Evolutionary conservation across 108 stramenopile genomes (phyloP).

Genomic region (Epithemia pelagica): DNA sequence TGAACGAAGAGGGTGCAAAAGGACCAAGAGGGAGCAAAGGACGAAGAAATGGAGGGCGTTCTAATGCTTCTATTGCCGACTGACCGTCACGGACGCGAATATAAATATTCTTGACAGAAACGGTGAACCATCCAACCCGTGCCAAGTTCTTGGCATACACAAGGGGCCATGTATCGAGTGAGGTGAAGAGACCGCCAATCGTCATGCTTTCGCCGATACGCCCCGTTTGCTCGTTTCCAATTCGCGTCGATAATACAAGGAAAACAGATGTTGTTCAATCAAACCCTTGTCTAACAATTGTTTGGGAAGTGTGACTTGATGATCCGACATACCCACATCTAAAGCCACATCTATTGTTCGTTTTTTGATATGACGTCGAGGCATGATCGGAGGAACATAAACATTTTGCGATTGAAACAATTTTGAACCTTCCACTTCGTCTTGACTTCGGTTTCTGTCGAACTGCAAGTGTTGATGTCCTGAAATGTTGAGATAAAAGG

Average conservation of each 20-base stretch:
- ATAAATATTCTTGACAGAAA: conserved; percentile 63
- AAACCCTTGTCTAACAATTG: conserved; percentile 63
- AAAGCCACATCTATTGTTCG: too few species aligned
- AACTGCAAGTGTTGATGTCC: too few species aligned
- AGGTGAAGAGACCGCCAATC: conserved; percentile 74
- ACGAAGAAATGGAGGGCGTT: too few species aligned
- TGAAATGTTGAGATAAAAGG: too few species aligned
- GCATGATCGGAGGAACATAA: too few species aligned
- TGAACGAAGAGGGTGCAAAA: too few species aligned
- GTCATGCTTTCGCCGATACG: conserved; percentile 67
- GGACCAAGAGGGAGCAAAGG: too few species aligned
- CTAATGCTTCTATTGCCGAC: conserved; percentile 25
- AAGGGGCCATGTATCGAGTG: conserved; percentile 79
- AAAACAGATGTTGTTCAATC: conserved; percentile 71
- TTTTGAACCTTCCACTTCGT: too few species aligned
- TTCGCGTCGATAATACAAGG: conserved; percentile 81
- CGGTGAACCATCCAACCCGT: conserved; percentile 80
- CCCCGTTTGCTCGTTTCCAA: conserved; percentile 42
- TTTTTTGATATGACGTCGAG: too few species aligned
- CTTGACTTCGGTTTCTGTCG: too few species aligned
- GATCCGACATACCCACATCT: conserved; percentile 88
- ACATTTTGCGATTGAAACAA: too few species aligned
- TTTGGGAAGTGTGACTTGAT: conserved; percentile 73
- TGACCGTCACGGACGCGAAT: conserved; percentile 49
- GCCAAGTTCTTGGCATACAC: conserved; percentile 70